phyloP scores from a whole-genome alignment of 768 basidiomycete genomes.

The Panellus pusillus region DNA sequence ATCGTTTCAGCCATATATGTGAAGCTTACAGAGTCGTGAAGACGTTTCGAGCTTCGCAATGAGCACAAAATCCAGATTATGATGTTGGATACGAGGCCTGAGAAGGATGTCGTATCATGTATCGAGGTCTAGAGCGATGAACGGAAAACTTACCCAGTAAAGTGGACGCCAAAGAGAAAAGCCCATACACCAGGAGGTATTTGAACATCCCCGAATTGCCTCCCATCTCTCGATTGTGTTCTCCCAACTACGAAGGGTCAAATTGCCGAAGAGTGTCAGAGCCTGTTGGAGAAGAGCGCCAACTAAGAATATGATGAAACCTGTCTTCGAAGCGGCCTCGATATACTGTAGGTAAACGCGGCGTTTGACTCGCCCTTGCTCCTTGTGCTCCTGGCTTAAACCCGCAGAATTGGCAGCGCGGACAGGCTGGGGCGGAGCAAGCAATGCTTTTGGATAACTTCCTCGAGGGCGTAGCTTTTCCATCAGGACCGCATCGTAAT shows the following conservation, averaged over 20 bases:
- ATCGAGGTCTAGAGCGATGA: too few species aligned
- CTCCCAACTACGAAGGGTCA: slow-evolving; percentile 79
- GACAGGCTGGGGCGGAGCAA: slow-evolving; percentile 42
- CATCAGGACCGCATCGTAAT: slow-evolving; percentile 34
- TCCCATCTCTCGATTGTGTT: slow-evolving; percentile 66
- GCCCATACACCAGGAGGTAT: slow-evolving; percentile 66
- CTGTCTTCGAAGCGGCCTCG: slow-evolving; percentile 71
- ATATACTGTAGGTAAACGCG: slow-evolving; percentile 80
- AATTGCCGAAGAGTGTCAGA: slow-evolving; percentile 56
- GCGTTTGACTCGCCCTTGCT: slow-evolving; percentile 78
- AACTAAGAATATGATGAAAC: slow-evolving; percentile 65
- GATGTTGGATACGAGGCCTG: slow-evolving; percentile 49
- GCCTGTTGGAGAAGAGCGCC: slow-evolving; percentile 58
- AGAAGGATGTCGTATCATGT: too few species aligned
- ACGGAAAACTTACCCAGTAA: slow-evolving; percentile 35
- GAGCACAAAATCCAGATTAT: slow-evolving; percentile 79
- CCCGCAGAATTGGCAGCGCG: slow-evolving; percentile 45
- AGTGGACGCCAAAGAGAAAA: slow-evolving; percentile 61
- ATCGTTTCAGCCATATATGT: background rate
- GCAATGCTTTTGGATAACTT: slow-evolving; percentile 58
- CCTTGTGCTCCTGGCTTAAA: slow-evolving; percentile 67
- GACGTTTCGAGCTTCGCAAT: slow-evolving; percentile 65
- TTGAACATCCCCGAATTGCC: slow-evolving; percentile 55
- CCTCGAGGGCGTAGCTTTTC: slow-evolving; percentile 59
- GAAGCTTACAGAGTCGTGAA: slow-evolving; percentile 72